Conservation (phyloP, 2,329 filamentous ascomycete species). For the Emergomyces orientalis region DNA sequence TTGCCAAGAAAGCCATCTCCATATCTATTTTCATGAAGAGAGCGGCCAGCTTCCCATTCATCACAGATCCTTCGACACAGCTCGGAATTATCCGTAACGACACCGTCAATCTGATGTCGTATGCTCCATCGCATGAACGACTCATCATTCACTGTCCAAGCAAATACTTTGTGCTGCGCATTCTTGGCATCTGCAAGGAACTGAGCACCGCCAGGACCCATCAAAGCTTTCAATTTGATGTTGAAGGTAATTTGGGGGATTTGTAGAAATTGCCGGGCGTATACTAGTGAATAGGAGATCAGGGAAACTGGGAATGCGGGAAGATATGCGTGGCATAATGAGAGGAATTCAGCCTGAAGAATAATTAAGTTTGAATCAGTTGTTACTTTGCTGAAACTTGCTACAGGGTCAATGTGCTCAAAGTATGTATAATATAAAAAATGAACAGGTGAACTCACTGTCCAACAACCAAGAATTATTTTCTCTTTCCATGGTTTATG, state of each 20-base stretch:
- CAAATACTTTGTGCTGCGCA: constrained; percentile 53
- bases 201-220: constrained; percentile 55
- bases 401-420: too few species aligned
- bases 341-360: constrained; percentile 55
- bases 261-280: constrained; percentile 62
- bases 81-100: constrained; percentile 74
- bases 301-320: constrained; percentile 31
- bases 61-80: constrained; percentile 6
- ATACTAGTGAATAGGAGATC: constrained; percentile 39
- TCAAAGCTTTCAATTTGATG: constrained; percentile 58
- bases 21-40: background rate
- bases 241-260: constrained; percentile 67
- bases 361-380: too few species aligned
- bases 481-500: constrained; percentile 59
- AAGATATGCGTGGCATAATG: constrained; percentile 49
- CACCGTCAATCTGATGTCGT: constrained; percentile 57
- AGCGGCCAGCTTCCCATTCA: background rate
- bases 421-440: constrained; percentile 17
- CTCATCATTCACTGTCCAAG: constrained; percentile 81
- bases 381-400: too few species aligned
- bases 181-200: constrained; percentile 57
- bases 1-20: too few species aligned
- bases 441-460: constrained; percentile 56
- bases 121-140: constrained; percentile 76
- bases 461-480: constrained; percentile 76